Conservation (phyloP, 352 stramenopile genomes). For the Globisporangium iwayamae region DNA sequence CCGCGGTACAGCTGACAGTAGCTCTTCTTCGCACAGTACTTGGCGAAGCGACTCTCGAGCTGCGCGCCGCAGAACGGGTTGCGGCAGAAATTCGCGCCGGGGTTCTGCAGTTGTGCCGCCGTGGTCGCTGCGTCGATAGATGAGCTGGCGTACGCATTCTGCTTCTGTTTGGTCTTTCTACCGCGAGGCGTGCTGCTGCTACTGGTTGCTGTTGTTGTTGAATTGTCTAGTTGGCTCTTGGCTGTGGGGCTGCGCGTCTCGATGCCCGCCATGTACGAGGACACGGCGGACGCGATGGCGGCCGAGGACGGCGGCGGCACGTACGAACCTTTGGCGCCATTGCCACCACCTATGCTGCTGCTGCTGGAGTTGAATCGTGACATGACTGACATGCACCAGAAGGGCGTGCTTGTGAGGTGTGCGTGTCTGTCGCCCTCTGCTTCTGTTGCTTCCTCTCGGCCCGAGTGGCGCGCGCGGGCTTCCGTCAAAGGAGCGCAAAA, state of each 20-base stretch:
- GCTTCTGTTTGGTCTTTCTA: conserved; percentile 5
- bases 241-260: conserved; percentile 4
- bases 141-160: not conserved
- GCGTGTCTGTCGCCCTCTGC: not conserved
- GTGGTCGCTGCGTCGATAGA: not conserved
- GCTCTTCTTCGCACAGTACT: conserved; percentile 43
- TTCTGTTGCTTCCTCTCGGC: not conserved
- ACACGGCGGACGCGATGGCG: conserved; percentile 12
- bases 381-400: not conserved
- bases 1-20: conserved; percentile 57
- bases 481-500: no score
- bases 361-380: not conserved
- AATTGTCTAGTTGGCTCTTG: not conserved
- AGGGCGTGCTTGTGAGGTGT: not conserved
- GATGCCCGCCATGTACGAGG: conserved; percentile 16
- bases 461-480: no score
- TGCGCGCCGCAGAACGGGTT: conserved; percentile 54
- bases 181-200: not conserved
- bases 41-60: conserved; percentile 35
- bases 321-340: not conserved
- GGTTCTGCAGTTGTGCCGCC: conserved; percentile 2
- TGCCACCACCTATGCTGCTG: no score
- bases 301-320: conserved; percentile 1
- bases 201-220: not conserved
- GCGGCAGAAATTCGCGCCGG: conserved; percentile 21